Evolutionary conservation across 129 eudicot genomes (phyloP), one percentile per base, ranked within the genome.

Genomic region (Erigeron canadensis): DNA sequence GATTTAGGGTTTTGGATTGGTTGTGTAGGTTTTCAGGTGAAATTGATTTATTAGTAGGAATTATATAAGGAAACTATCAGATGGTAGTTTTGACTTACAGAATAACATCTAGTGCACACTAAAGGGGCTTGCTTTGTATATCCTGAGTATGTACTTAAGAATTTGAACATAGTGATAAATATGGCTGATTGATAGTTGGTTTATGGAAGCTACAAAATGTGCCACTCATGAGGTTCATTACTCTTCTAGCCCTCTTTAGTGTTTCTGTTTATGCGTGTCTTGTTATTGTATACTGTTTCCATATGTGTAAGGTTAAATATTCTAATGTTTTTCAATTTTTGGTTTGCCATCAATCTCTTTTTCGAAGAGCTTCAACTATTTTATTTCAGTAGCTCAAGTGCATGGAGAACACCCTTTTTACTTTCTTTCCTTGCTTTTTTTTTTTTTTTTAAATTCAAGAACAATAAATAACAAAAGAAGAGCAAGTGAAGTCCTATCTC

Each of bases 1-100:
- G 46, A 63, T 71, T 40, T 77, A 65, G 72, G 81, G 72, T 77
- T 77, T 63, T 63, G 72, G 67, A 54, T 65, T 71, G 67, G 46
- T 37, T 77, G 21, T 77, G 69, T 34, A 73, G 59, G 47, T 47
- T 70, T 28, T 70, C 15, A 22, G 64, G 50, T 77, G 71, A 77
- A 61, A 40, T 41, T 63, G 76, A 77, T 40, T 60, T 8, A 9
- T 10, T 34, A 60, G 34, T 28, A 28, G 34, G 34, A 28, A 28
- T 28, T 28, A 2, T 28, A 28, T 28, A 0, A 0, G 34, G 34
- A 28, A 28, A 28, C 1, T 28, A 28, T 28, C 34, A 28, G 34
- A 28, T 28, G 34, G 34, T 28, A 28, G 34, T 28, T 28, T 28
- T 3, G 2, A 28, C 34, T 1, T 3, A 28, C 34, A 1, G 34